Base-by-base conservation (phyloP, 306 rosid genomes). In the Comarum palustre region DNA sequence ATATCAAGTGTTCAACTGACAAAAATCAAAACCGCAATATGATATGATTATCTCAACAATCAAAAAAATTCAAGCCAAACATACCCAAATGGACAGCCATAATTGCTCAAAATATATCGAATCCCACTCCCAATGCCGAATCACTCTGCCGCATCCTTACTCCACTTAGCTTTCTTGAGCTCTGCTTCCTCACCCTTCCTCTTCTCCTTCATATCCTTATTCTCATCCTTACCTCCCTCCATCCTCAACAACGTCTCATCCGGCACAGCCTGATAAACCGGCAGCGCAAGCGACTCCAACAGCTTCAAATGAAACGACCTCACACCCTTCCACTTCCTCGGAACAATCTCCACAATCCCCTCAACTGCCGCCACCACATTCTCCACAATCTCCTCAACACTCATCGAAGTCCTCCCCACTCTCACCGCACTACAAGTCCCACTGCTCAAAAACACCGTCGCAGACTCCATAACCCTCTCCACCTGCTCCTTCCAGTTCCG, bases 241-340 rank as follows among this genome's bases (percentile, higher is more conserved):
- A 90, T 87, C 85, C 62, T 87, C 85, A 93, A 25, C 29, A 58
- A 73, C 62, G 17, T 86, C 72, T 77, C 46, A 65, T 87, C 98
- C 7, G 92, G 92, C 9, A 86, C 77, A 0, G 81, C 67, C 82
- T 87, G 87, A 73, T 85, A 93, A 46, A 94, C 25, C 0, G 98
- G 98, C 80, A 94, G 78, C 0, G 97, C 80, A 38, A 94, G 64
- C 1, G 95, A 89, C 45, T 87, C 97, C 73, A 85, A 62, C 71
- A 94, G 9, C 90, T 91, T 94, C 81, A 94, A 52, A 69, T 91
- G 97, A 78, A 94, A 46, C 0, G 97, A 89, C 87, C 97, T 78
- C 22, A 91, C 89, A 76, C 84, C 89, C 4, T 51, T 69, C 98
- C 98, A 94, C 4, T 89, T 87, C 69, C 75, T 88, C 0, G 98